Percentiles rank a stretch among this genome's conserved stretches.
Evolutionary conservation across 345 rosid genomes (phyloP).

Genomic region (Populus alba): DNA sequence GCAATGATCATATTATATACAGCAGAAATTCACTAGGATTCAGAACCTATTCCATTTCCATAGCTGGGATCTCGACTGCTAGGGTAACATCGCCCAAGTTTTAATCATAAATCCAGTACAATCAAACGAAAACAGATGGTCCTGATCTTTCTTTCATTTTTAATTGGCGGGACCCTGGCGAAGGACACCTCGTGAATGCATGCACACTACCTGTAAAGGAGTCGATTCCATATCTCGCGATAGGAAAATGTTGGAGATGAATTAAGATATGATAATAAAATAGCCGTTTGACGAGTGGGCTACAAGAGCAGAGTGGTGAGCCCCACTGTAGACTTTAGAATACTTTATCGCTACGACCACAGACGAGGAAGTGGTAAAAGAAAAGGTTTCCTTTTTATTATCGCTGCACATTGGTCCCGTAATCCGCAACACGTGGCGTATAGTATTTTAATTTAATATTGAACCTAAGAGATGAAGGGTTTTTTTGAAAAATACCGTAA

Average conservation of each 20-base stretch:
- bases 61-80: not conserved
- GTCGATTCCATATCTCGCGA: not conserved
- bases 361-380: too few relatives aligned
- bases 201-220: not conserved
- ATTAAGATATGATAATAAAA: not conserved
- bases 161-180: not conserved
- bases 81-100: not conserved
- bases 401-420: too few relatives aligned
- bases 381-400: too few relatives aligned
- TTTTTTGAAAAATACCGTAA: too few relatives aligned
- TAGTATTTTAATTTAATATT: too few relatives aligned
- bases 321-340: not conserved
- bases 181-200: not conserved
- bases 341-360: too few relatives aligned
- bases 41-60: not conserved
- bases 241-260: not conserved
- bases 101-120: not conserved
- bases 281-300: constrained; percentile 13
- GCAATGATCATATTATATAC: not conserved
- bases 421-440: too few relatives aligned
- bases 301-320: not conserved
- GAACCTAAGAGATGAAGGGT: too few relatives aligned
- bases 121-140: not conserved
- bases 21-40: not conserved
- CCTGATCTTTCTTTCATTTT: constrained; percentile 2